These are phyloP conservation scores for Cytospora mali DNA, from an alignment of 2,329 filamentous ascomycete species.

Conservation along the genomic window DNA sequence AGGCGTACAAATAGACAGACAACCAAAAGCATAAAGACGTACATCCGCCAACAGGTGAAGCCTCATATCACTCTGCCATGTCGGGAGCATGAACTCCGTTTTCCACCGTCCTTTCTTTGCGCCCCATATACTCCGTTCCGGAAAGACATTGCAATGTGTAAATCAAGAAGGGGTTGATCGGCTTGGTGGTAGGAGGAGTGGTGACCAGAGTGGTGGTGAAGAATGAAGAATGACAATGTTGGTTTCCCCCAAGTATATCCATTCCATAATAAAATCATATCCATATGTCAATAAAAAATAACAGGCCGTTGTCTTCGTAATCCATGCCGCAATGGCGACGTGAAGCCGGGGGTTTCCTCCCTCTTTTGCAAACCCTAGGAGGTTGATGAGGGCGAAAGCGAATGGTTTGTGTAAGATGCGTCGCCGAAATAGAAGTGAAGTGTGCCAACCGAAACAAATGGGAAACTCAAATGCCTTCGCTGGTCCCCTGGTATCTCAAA, in stretches of 20 bases:
- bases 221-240: constrained; percentile 9
- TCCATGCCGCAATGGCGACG: constrained; percentile 9
- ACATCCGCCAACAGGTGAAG: constrained; percentile 16
- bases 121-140: constrained; percentile 14
- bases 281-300: neutral
- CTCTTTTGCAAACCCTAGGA: neutral
- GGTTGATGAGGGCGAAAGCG: constrained; percentile 8
- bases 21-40: neutral
- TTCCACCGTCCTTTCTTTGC: constrained; percentile 18
- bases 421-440: constrained; percentile 9
- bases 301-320: constrained; percentile 14
- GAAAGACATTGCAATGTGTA: constrained; percentile 2
- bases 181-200: neutral
- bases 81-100: constrained; percentile 19
- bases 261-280: constrained; percentile 16
- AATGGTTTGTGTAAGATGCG: constrained; percentile 11
- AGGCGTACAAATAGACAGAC: neutral
- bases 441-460: constrained; percentile 6
- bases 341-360: constrained; percentile 1
- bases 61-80: constrained; percentile 11
- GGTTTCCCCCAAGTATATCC: constrained; percentile 4
- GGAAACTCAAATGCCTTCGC: constrained; percentile 18
- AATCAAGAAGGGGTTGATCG: neutral
- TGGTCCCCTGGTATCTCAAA: constrained; percentile 26
- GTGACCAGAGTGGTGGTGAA: neutral